Percentiles rank a stretch among this genome's conserved stretches.
These are phyloP conservation scores for Quillaja saponaria DNA, from an alignment of 306 rosid species.

Conservation along the genomic window DNA sequence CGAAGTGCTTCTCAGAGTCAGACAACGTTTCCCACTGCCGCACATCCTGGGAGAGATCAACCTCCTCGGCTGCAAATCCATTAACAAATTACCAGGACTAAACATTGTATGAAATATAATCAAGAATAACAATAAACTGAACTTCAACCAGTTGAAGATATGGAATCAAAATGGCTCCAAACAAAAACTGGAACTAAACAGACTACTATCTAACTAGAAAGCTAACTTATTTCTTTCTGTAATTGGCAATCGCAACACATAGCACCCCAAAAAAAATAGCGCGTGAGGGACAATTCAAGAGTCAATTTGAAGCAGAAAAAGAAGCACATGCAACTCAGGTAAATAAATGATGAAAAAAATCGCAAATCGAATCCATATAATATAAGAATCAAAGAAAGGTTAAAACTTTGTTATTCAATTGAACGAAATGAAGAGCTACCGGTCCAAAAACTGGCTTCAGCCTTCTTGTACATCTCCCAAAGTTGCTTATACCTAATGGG, in stretches of 20 bases:
- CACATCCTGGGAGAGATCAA: slow-evolving; percentile 73
- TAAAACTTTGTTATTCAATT: slow-evolving; percentile 6
- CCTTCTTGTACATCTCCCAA: slow-evolving; percentile 98
- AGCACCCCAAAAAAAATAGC: too few species aligned
- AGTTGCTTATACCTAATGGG: slow-evolving; percentile 69
- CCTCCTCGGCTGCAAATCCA: slow-evolving; percentile 82
- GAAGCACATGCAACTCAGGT: neutral
- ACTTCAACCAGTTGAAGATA: neutral
- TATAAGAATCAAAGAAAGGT: slow-evolving; percentile 5
- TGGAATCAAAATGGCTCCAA: too few species aligned
- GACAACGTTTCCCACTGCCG: slow-evolving; percentile 73
- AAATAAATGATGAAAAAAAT: neutral
- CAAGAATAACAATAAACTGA: neutral
- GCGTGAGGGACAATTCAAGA: too few species aligned
- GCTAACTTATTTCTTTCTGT: too few species aligned
- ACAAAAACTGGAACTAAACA: too few species aligned
- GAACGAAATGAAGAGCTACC: slow-evolving; percentile 43
- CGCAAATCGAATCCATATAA: neutral
- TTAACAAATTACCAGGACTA: slow-evolving; percentile 24
- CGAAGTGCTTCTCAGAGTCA: slow-evolving; percentile 78
- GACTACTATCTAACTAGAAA: too few species aligned
- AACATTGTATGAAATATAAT: too few species aligned
- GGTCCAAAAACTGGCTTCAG: slow-evolving; percentile 95
- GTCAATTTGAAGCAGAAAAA: too few species aligned
- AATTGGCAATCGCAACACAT: too few species aligned